phyloP scores from a whole-genome alignment of 176 grass and related monocot species.

The Pharus latifolius region DNA sequence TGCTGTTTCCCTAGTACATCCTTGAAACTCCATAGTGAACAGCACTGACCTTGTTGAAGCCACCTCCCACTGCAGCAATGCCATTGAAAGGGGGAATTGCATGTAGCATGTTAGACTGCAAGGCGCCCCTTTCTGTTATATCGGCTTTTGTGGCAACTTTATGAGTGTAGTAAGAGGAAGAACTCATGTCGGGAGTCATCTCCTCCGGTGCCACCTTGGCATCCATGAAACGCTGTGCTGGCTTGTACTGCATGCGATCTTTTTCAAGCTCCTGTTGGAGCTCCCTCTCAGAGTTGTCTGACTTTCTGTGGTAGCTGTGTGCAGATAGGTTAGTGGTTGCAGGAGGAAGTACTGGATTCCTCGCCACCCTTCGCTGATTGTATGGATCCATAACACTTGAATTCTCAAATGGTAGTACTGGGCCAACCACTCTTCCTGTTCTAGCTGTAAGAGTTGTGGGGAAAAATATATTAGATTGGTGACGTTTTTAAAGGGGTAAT shows the following conservation, averaged over 20 bases:
- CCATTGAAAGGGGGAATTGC: constrained; percentile 58
- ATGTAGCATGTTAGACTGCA: constrained; percentile 52
- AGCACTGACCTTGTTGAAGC: constrained; percentile 52
- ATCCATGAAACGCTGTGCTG: constrained; percentile 45
- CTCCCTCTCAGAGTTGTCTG: constrained; percentile 32
- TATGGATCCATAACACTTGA: constrained; percentile 41
- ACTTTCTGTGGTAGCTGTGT: constrained; percentile 39
- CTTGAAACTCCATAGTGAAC: constrained; percentile 73
- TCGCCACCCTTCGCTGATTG: constrained; percentile 41
- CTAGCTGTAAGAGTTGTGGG: constrained; percentile 38
- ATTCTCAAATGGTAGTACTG: constrained; percentile 50
- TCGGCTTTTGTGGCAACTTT: constrained; percentile 40
- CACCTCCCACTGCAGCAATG: constrained; percentile 50
- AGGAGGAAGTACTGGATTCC: constrained; percentile 56
- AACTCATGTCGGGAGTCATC: constrained; percentile 42
- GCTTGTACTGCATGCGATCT: constrained; percentile 48
- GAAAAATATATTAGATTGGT: constrained; percentile 6
- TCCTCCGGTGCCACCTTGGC: constrained; percentile 39
- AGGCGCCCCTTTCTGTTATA: constrained; percentile 19
- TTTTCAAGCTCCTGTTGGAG: constrained; percentile 40
- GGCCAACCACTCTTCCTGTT: constrained; percentile 66
- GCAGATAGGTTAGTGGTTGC: constrained; percentile 27
- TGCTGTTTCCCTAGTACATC: constrained; percentile 53
- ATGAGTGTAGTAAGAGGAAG: constrained; percentile 46
- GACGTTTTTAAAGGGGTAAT: too few species aligned